phyloP scores from a whole-genome alignment of 306 rosid species.

The Casuarina equisetifolia region DNA sequence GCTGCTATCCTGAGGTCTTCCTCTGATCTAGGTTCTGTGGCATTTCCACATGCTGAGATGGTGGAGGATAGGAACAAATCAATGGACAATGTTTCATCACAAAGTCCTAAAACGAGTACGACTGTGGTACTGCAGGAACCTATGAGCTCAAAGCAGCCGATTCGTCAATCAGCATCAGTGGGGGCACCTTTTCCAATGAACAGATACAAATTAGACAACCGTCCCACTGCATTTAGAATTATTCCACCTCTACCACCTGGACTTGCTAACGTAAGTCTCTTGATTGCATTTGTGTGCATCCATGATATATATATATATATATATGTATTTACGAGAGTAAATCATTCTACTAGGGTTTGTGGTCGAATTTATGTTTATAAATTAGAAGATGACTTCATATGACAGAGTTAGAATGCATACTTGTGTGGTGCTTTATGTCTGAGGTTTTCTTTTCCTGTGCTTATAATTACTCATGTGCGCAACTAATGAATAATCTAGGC shows the following conservation, averaged over 20 bases:
- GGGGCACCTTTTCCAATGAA: slow-evolving; percentile 42
- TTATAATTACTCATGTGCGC: not conserved
- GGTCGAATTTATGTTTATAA: not conserved
- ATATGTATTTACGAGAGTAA: too few species aligned
- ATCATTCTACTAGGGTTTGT: not conserved
- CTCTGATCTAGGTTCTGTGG: slow-evolving; percentile 43
- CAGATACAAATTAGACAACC: slow-evolving; percentile 79
- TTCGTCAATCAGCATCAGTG: slow-evolving; percentile 47
- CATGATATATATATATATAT: not conserved
- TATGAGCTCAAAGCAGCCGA: slow-evolving; percentile 54
- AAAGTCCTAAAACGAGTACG: slow-evolving; percentile 62
- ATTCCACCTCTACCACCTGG: slow-evolving; percentile 76
- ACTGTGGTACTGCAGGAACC: slow-evolving; percentile 47
- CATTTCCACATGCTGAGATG: slow-evolving; percentile 48
- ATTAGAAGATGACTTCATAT: not conserved
- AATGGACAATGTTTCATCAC: slow-evolving; percentile 35
- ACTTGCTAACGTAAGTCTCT: slow-evolving; percentile 67
- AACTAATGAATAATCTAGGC: not conserved
- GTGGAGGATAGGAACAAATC: slow-evolving; percentile 52
- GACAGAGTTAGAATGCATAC: not conserved
- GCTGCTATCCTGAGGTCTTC: slow-evolving; percentile 50
- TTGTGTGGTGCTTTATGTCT: not conserved
- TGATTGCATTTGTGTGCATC: slow-evolving; percentile 3
- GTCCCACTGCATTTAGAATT: slow-evolving; percentile 74
- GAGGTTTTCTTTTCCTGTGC: not conserved